Evolutionary conservation across 1,284 basidiomycete genomes (phyloP), one percentile per base, ranked within the genome.

Genomic region (Moniliophthora roreri): DNA sequence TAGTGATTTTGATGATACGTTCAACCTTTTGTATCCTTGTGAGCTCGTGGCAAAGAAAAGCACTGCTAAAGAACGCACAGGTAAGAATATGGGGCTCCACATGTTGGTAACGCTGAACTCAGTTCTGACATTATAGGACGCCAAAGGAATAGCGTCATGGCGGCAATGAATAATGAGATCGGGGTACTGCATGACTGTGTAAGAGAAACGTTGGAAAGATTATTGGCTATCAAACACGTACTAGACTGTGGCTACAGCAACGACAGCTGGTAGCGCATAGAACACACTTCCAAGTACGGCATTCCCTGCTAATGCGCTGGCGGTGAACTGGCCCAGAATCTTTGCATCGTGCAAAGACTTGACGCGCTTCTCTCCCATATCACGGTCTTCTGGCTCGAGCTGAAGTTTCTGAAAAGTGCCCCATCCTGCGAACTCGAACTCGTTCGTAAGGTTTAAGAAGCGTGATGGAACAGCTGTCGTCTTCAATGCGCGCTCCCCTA

Each of bases 91-190:
- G 83, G 85, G n/a, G 83, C 84, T 1, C 87, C 87, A 51, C 75
- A 81, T 23, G 86, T 76, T 2, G 82, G 84, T 4, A 89, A 68
- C 2, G 87, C 84, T 8, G 81, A 80, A 0, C 77, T 84, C 7
- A 89, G 67, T 61, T 89, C 87, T 58, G 81, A 74, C 79, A 89
- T 82, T 40, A 89, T 75, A 3, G 87, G 87, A 18, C 84, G 78
- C 81, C 85, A 89, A 20, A 89, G 62, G 58, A 84, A 83, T 2
- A 87, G 63, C 1, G 84, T 74, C 16, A 83, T 63, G 0, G 81
- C 80, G 0, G 85, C 82, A 26, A 84, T 63, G 36, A 86, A 73
- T 40, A 89, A 67, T 16, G 85, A 82, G 32, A 89, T 76, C 0
- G 87, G 87, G 4, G 87, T 87, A 59, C 85, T 87, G 54, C 2